These are phyloP conservation scores for Blastobotrys peoriensis DNA, from an alignment of 805 yeast genomes.

Conservation along the genomic window DNA sequence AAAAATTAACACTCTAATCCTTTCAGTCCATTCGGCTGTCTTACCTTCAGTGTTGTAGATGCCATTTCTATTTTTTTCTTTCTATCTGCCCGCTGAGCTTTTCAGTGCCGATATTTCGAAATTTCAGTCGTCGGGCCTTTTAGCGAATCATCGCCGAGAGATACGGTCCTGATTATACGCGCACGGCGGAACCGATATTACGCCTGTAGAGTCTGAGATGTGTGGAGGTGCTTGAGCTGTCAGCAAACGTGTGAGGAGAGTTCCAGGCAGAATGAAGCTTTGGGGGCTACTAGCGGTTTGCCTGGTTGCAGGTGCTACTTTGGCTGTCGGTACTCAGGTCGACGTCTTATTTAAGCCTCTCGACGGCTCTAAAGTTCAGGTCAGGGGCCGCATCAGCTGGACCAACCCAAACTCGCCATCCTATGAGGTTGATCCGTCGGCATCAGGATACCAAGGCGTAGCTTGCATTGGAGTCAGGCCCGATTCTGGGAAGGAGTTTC, in stretches of 20 bases:
- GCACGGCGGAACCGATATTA: conserved; percentile 1
- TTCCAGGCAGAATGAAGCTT: no score
- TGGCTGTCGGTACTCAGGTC: no score
- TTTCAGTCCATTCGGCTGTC: conserved; percentile 9
- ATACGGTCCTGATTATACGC: conserved; percentile 1
- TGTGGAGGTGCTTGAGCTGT: no score
- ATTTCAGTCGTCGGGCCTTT: conserved; percentile 6
- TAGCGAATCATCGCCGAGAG: conserved; percentile 2
- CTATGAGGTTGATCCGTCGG: background rate
- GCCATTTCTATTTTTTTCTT: conserved; percentile 12
- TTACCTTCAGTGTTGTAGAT: conserved; percentile 20
- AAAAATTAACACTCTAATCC: background rate
- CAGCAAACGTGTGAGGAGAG: no score
- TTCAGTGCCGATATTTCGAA: background rate
- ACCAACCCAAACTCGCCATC: background rate
- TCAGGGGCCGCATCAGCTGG: conserved; percentile 2
- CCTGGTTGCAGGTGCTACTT: no score
- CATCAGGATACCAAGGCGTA: conserved; percentile 9
- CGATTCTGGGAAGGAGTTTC: conserved; percentile 6
- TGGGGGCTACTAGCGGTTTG: no score
- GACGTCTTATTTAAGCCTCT: conserved; percentile 6
- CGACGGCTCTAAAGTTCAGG: background rate
- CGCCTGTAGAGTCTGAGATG: no score
- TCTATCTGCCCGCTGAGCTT: conserved; percentile 3
- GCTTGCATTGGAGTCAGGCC: conserved; percentile 17